Evolutionary conservation across 176 grass and related monocot genomes (phyloP).

Genomic region (Hyparrhenia diplandra): DNA sequence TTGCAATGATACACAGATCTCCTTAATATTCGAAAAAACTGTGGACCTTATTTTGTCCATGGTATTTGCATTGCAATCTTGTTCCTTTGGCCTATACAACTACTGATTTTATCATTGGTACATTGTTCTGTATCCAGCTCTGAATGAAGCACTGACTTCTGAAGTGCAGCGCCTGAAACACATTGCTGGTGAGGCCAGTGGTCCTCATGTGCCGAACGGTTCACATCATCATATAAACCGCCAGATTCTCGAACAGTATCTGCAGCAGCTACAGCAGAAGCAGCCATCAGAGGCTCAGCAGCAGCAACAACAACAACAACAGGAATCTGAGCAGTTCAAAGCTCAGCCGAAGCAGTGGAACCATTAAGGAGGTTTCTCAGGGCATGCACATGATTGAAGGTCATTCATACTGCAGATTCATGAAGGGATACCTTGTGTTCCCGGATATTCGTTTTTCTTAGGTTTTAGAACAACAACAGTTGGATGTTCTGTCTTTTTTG

Average conservation of each 20-base stretch:
- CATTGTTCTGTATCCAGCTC: constrained; percentile 49
- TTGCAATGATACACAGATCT: not conserved
- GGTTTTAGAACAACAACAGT: constrained; percentile 1
- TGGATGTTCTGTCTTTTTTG: not conserved
- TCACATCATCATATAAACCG: constrained; percentile 39
- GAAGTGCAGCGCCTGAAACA: constrained; percentile 63
- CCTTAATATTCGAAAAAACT: not conserved
- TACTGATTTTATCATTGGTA: constrained; percentile 11
- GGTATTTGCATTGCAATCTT: not conserved
- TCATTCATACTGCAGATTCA: constrained; percentile 10
- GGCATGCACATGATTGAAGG: constrained; percentile 5
- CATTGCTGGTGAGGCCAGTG: constrained; percentile 41
- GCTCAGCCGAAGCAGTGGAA: constrained; percentile 21
- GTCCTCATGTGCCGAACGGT: constrained; percentile 26
- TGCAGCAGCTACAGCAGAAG: constrained; percentile 47
- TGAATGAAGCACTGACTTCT: constrained; percentile 57
- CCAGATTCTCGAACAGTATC: constrained; percentile 61
- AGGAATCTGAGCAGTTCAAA: constrained; percentile 24
- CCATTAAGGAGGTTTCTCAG: constrained; percentile 25
- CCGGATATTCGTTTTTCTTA: constrained; percentile 19
- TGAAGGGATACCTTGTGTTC: not conserved
- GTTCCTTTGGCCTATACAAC: not conserved
- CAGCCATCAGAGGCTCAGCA: constrained; percentile 32
- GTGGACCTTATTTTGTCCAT: not conserved
- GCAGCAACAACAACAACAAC: too few species aligned